phyloP scores from a whole-genome alignment of 371 early-diverging fungal species.

The Mucor racemosus region DNA sequence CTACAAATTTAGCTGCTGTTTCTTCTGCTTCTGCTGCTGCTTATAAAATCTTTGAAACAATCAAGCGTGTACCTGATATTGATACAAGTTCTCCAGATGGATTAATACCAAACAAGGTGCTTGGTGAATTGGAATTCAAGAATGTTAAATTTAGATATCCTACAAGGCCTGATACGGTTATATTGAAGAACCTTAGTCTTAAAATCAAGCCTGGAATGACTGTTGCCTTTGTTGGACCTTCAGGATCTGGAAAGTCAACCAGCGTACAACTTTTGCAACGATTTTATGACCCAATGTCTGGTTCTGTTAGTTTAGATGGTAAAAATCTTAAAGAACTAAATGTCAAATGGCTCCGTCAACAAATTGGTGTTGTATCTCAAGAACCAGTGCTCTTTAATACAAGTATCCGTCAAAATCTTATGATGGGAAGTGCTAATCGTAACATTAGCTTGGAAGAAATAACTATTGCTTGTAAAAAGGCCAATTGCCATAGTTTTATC shows the following conservation, averaged over 20 bases:
- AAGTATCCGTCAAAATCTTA: constrained; percentile 79
- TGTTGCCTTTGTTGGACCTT: constrained; percentile 79
- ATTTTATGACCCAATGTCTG: constrained; percentile 79
- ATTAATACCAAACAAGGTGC: constrained; percentile 42
- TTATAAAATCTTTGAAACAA: constrained; percentile 70
- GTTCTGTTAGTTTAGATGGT: constrained; percentile 75
- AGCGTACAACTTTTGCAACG: constrained; percentile 86
- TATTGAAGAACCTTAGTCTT: constrained; percentile 64
- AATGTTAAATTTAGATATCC: constrained; percentile 78
- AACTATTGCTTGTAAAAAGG: constrained; percentile 59
- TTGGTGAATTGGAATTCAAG: constrained; percentile 72
- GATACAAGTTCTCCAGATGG: constrained; percentile 61
- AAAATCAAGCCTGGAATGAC: constrained; percentile 74
- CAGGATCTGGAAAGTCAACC: constrained; percentile 93
- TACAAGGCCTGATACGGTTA: constrained; percentile 69
- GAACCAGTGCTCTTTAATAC: constrained; percentile 88
- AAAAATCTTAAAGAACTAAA: constrained; percentile 66
- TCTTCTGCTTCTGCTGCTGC: constrained; percentile 71
- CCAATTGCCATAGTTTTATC: constrained; percentile 82
- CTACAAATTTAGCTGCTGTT: constrained; percentile 65
- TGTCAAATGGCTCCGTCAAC: constrained; percentile 72
- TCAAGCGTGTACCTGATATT: constrained; percentile 76
- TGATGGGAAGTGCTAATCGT: constrained; percentile 54
- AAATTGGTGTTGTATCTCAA: constrained; percentile 85
- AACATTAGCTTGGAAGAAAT: constrained; percentile 55